These are phyloP conservation scores for Plasmodium yoelii DNA, from an alignment of 169 alveolate genomes.

Conservation along the genomic window DNA sequence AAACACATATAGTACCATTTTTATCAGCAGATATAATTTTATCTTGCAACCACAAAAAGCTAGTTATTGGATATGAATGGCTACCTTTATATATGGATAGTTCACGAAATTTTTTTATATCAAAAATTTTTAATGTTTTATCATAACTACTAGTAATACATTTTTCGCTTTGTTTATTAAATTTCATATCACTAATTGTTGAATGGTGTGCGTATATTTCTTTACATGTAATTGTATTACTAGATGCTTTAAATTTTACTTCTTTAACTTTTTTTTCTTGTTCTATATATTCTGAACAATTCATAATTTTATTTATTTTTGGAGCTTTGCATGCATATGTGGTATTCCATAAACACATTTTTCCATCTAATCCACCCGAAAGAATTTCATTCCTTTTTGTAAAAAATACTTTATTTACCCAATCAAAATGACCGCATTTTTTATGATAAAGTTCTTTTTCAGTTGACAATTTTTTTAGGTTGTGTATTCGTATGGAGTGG, in stretches of 20 bases:
- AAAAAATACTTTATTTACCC: slow-evolving; percentile 76
- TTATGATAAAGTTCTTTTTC: slow-evolving; percentile 71
- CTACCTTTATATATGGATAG: slow-evolving; percentile 53
- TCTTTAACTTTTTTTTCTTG: slow-evolving; percentile 46
- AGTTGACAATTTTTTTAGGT: slow-evolving; percentile 51
- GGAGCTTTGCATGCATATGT: slow-evolving; percentile 37
- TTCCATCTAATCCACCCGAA: slow-evolving; percentile 78
- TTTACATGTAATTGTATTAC: slow-evolving; percentile 46
- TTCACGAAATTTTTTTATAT: slow-evolving; percentile 48
- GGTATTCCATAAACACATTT: slow-evolving; percentile 77
- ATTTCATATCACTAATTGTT: slow-evolving; percentile 77
- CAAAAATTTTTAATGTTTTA: slow-evolving; percentile 75
- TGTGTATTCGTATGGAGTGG: slow-evolving; percentile 69
- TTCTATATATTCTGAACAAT: slow-evolving; percentile 72
- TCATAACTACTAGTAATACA: slow-evolving; percentile 78
- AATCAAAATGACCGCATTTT: slow-evolving; percentile 73
- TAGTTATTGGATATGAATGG: slow-evolving; percentile 67
- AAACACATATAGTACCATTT: slow-evolving; percentile 60
- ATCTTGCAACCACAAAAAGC: slow-evolving; percentile 72
- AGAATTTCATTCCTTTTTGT: slow-evolving; percentile 75
- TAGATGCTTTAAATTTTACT: slow-evolving; percentile 71
- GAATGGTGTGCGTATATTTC: slow-evolving; percentile 76
- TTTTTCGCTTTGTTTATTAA: slow-evolving; percentile 67
- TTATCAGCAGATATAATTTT: slow-evolving; percentile 74
- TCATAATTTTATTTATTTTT: slow-evolving; percentile 63